These are phyloP conservation scores for Artemisia tridentata DNA, from an alignment of 129 eudicot species.

Conservation along the genomic window DNA sequence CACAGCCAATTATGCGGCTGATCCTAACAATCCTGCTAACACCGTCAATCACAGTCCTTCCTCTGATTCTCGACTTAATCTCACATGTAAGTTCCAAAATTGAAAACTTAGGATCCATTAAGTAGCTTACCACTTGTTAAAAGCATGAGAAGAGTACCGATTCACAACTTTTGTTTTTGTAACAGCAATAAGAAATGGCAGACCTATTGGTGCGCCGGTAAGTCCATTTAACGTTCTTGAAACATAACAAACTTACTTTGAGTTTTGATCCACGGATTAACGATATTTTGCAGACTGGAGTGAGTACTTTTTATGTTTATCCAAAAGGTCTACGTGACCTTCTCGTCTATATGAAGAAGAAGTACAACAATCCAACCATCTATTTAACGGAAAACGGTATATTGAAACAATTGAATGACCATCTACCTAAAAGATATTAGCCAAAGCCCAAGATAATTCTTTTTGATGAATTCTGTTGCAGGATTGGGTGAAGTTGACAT, in stretches of 20 bases:
- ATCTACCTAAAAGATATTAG: neutral
- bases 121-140: neutral
- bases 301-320: constrained; percentile 27
- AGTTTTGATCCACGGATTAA: neutral
- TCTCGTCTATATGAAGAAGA: too few species aligned
- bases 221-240: neutral
- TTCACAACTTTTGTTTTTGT: neutral
- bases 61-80: constrained; percentile 19
- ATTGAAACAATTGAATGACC: neutral
- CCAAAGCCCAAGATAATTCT: neutral
- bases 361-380: too few species aligned
- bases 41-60: constrained; percentile 20
- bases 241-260: neutral
- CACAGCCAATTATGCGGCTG: constrained; percentile 29
- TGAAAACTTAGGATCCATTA: neutral
- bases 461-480: neutral
- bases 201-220: constrained; percentile 28
- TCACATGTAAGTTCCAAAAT: constrained; percentile 16
- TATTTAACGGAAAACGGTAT: constrained; percentile 42
- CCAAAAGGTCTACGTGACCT: constrained; percentile 35
- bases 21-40: neutral
- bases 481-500: constrained; percentile 13
- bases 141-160: too few species aligned
- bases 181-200: constrained; percentile 16
- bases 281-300: constrained; percentile 23